Evolutionary conservation across 768 basidiomycete species (phyloP), one percentile per base, ranked within the genome.

Genomic region (Pholiota molesta): DNA sequence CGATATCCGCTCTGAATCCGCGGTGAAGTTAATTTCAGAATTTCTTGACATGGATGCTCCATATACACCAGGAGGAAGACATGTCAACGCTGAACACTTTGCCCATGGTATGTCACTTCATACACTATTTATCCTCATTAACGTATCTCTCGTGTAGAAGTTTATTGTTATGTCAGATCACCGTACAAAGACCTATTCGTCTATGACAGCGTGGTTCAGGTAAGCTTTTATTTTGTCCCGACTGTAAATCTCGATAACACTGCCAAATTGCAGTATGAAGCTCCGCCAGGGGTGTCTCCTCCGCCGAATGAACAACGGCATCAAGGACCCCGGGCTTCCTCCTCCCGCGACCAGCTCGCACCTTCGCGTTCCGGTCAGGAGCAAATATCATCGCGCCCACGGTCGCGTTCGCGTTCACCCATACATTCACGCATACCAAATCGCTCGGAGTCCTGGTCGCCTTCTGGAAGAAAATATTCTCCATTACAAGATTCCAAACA

Each of bases 1-100:
- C 58, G 95, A 98, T 76, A 91, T 98, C 60, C 92, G 95, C 45
- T 92, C 94, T 13, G 90, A 94, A 75, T 86, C 90, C 40, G 92
- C 95, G 44, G 83, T 98, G 47, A 91, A 89, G 68, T 74, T 92
- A 16, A 79, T 98, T 8, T 82, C 94, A 14, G 95, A 97, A 67
- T 96, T 95, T 75, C 81, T 98, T 52, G 95, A 98, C 70, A 82
- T 92, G 73, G 90, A 89, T 65, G 74, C 76, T 3, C 80, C 83
- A 2, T 86, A 87, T 62, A 71, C 72, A 21, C 81, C 84, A 52
- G 88, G 87, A 8, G 77, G 79, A 26, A 80, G 87, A 58, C 80
- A 84, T 61, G 74, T 79, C 26, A 91, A 93, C 66, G 91, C 95
- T 11, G 95, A 98, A 71, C 95, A 97, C 74, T 96, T 97, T 76